These are phyloP conservation scores for Fusarium camptoceras DNA, from an alignment of 2,329 filamentous ascomycete genomes.

Conservation along the genomic window DNA sequence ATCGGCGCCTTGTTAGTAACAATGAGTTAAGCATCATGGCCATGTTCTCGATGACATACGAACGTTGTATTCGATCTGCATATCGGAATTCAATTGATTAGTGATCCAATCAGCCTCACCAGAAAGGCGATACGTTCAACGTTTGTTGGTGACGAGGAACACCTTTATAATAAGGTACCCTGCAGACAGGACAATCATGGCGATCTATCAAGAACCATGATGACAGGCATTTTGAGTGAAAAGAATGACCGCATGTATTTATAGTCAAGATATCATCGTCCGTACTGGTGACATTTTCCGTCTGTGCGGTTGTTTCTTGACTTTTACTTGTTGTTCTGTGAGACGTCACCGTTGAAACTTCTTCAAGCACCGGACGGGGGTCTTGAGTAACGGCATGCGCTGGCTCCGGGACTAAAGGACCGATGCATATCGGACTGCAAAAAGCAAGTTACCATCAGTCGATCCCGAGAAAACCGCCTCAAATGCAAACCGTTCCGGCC, in stretches of 20 bases:
- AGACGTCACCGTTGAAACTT: conserved; percentile 26
- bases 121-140: conserved; percentile 38
- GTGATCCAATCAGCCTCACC: conserved; percentile 30
- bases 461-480: not conserved
- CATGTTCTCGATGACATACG: not conserved
- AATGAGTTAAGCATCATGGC: conserved; percentile 5
- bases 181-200: conserved; percentile 55
- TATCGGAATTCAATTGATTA: conserved; percentile 6
- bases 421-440: conserved; percentile 51
- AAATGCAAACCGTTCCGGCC: not conserved
- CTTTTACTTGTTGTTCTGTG: conserved; percentile 2
- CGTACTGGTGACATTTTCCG: not conserved
- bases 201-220: conserved; percentile 54
- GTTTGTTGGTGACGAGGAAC: conserved; percentile 18
- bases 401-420: conserved; percentile 47
- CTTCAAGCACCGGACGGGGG: conserved; percentile 32
- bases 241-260: conserved; percentile 54
- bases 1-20: not conserved
- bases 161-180: conserved; percentile 50
- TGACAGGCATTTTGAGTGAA: conserved; percentile 55
- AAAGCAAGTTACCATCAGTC: conserved; percentile 8
- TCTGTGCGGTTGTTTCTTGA: conserved; percentile 2
- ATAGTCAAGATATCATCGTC: conserved; percentile 52
- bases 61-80: not conserved
- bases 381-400: conserved; percentile 29